Evolutionary conservation across 495 filamentous ascomycete genomes (phyloP).

Genomic region (Friedmanniomyces endolithicus): DNA sequence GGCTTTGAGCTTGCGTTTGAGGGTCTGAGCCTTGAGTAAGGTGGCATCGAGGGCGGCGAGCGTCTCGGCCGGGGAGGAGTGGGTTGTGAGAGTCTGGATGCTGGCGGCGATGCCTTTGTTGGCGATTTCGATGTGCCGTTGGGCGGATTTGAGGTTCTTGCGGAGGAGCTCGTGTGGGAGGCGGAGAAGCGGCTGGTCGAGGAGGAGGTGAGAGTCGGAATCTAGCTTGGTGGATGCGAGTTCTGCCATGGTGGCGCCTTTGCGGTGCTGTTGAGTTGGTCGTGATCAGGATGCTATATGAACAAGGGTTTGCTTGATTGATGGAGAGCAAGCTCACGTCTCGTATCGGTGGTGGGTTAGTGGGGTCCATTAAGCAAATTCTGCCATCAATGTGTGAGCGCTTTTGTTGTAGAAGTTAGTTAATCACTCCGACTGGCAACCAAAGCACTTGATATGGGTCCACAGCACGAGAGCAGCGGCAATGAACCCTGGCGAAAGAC

Average conservation of each 20-base stretch:
- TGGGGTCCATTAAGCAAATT: too few species aligned
- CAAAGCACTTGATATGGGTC: too few species aligned
- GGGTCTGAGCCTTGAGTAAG: conserved; percentile 66
- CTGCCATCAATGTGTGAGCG: too few species aligned
- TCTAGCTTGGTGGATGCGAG: conserved; percentile 50
- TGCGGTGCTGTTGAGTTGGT: neutral
- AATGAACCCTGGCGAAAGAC: too few species aligned
- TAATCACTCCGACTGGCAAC: too few species aligned
- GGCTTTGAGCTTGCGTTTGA: conserved; percentile 74
- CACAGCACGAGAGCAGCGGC: too few species aligned
- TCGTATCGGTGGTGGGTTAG: too few species aligned
- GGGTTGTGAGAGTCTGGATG: conserved; percentile 45
- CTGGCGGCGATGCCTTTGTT: conserved; percentile 53
- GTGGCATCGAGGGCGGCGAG: conserved; percentile 69
- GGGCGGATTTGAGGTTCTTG: conserved; percentile 82
- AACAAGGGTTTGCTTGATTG: too few species aligned
- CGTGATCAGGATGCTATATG: too few species aligned
- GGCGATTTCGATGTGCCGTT: conserved; percentile 69
- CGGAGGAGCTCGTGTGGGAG: conserved; percentile 82
- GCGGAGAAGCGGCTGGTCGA: conserved; percentile 89
- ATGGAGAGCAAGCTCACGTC: too few species aligned
- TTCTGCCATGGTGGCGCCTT: conserved; percentile 27
- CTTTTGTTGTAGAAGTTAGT: too few species aligned
- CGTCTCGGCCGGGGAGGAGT: conserved; percentile 48
- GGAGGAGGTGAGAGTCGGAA: conserved; percentile 57